Evolutionary conservation across 805 yeast species (phyloP), one percentile per base, ranked within the genome.

Genomic region (Hanseniaspora jakobsenii): DNA sequence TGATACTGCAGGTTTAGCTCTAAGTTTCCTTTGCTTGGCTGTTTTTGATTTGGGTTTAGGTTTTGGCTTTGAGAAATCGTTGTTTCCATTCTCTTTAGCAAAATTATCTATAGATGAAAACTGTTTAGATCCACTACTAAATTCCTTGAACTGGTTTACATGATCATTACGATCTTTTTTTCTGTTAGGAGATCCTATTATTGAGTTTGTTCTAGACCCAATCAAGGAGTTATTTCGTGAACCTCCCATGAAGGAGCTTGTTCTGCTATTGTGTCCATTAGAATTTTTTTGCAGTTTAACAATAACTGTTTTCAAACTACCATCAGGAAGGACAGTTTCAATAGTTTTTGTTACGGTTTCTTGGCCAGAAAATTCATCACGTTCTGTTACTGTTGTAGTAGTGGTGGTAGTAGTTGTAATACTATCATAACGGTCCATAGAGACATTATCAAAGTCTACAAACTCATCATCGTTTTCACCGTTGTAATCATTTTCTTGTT

Each of bases 291-390:
- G 47, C 2, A 30, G 29, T 18, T 21, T 32, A 3, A 21, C 36
- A 21, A 32, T 26, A n/a, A 28, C 35, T 9, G 42, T 40, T 21
- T 45, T 23, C 7, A 31, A 26, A 16, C 43, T 40, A 6, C 45
- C 45, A 28, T 41, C 38, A 6, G 45, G 45, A 4, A 41, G 14
- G 4, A 66, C 73, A 48, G 65, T 67, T 55, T 67, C 62, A 27
- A 41, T 26, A 9, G 38, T 41, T 18, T 41, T 42, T 18, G 40
- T 36, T 4, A 30, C 16, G 2, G 31, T 42, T 17, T 36, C 39
- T 32, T 17, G 17, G 3, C 47, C 40, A 4, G 40, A 29, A 1
- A 16, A 27, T 8, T 36, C 21, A 30, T 35, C 47, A 13, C 23
- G 17, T 24, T 35, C 40, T 17, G 34, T 41, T 2, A 31, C 27